These are phyloP conservation scores for Saccharum spontaneum DNA, from an alignment of 176 grass and related monocot species.

Conservation along the genomic window DNA sequence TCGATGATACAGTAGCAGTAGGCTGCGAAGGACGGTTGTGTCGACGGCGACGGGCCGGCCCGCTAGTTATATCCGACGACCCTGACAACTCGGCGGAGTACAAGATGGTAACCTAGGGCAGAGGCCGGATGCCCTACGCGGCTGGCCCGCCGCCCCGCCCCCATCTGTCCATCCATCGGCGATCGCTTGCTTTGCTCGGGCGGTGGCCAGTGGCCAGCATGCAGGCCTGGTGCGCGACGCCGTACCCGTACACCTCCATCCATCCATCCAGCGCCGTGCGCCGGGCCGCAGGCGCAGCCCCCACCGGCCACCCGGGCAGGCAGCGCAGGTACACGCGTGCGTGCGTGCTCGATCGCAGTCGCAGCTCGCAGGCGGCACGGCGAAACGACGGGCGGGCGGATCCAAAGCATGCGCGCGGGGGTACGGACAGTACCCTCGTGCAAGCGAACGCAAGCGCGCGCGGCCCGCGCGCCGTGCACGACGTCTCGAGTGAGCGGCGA, in stretches of 20 bases:
- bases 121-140: too few relatives aligned
- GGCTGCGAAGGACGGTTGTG: too few relatives aligned
- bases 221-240: too few relatives aligned
- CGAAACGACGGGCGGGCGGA: conserved; percentile 7
- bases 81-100: too few relatives aligned
- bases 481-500: not conserved
- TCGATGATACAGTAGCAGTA: too few relatives aligned
- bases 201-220: too few relatives aligned
- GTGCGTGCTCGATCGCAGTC: not conserved
- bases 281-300: not conserved
- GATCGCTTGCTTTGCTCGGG: not conserved
- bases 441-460: not conserved
- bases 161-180: not conserved
- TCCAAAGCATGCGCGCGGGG: not conserved
- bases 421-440: not conserved
- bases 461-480: not conserved
- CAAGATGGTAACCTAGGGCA: too few relatives aligned
- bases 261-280: too few relatives aligned
- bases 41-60: too few relatives aligned
- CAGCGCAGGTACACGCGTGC: not conserved
- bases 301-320: not conserved
- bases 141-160: too few relatives aligned
- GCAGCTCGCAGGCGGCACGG: not conserved
- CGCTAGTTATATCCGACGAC: too few relatives aligned
- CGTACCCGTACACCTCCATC: too few relatives aligned